Evolutionary conservation across 192 early-diverging fungal genomes (phyloP).

Genomic region (Gigaspora rosea): DNA sequence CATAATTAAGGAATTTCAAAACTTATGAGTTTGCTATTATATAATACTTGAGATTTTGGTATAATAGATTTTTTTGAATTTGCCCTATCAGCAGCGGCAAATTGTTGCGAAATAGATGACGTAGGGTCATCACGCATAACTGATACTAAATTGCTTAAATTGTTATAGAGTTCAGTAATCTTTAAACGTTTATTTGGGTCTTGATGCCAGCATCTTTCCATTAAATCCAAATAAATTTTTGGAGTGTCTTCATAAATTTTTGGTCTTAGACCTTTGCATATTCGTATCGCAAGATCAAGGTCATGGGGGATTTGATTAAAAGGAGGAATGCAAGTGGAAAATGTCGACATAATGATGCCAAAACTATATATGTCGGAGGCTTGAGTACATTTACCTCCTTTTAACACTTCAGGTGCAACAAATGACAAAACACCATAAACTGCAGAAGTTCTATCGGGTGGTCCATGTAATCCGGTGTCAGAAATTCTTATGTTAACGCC

Average conservation of each 20-base stretch:
- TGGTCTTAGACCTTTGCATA: constrained; percentile 39
- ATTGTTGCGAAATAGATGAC: background rate
- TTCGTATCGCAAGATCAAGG: constrained; percentile 27
- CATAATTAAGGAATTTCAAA: no score
- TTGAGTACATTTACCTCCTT: background rate
- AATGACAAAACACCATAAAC: constrained; percentile 39
- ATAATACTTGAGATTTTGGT: no score
- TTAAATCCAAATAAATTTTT: constrained; percentile 33
- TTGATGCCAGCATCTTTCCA: constrained; percentile 43
- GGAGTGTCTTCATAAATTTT: constrained; percentile 41
- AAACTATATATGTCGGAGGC: constrained; percentile 44
- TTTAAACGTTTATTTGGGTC: constrained; percentile 30
- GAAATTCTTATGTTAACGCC: background rate
- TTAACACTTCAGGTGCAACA: constrained; percentile 38
- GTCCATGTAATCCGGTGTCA: constrained; percentile 3
- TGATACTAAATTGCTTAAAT: background rate
- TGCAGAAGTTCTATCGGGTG: background rate
- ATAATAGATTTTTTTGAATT: no score
- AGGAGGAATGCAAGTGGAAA: constrained; percentile 40
- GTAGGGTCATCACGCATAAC: background rate
- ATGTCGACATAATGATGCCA: constrained; percentile 47
- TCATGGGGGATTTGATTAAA: constrained; percentile 35
- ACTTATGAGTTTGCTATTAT: no score
- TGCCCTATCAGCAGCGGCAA: no score
- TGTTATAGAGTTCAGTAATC: background rate